Evolutionary conservation across 2,329 filamentous ascomycete species (phyloP).

Genomic region (Hypocreales sp.): DNA sequence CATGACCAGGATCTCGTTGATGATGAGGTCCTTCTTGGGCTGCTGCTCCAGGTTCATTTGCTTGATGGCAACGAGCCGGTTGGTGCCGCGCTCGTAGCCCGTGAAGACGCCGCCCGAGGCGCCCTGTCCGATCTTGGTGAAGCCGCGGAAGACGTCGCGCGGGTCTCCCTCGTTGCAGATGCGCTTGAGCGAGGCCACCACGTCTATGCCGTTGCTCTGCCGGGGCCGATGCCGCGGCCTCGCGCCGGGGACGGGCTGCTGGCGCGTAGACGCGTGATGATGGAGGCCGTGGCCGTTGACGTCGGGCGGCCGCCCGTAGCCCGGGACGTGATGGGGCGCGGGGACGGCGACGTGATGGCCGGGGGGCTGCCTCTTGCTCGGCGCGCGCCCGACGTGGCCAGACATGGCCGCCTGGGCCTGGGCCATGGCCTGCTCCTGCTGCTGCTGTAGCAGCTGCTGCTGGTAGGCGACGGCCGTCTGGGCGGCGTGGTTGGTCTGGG

Average conservation of each 20-base stretch:
- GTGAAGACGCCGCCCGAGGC: conserved; percentile 93
- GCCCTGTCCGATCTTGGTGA: conserved; percentile 94
- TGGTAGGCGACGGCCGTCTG: conserved; percentile 37
- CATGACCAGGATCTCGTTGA: conserved; percentile 99
- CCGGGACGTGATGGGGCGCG: conserved; percentile 9
- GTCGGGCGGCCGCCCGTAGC: conserved; percentile 14
- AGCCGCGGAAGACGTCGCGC: conserved; percentile 67
- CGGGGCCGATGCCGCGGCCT: conserved; percentile 64
- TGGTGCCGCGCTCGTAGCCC: conserved; percentile 69
- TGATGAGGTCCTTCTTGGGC: conserved; percentile 96
- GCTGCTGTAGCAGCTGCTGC: conserved; percentile 56
- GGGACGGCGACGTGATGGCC: conserved; percentile 9
- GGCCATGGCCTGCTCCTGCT: conserved; percentile 73
- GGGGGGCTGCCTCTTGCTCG: conserved; percentile 51
- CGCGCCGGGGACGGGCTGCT: conserved; percentile 31
- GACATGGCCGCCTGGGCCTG: conserved; percentile 65
- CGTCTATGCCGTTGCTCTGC: conserved; percentile 68
- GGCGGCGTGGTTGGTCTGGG: conserved; percentile 16
- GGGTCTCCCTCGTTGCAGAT: conserved; percentile 89
- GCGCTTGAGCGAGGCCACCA: conserved; percentile 66
- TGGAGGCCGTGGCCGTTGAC: conserved; percentile 11
- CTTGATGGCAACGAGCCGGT: conserved; percentile 91
- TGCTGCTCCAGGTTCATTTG: conserved; percentile 99
- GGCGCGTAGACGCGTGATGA: conserved; percentile 18
- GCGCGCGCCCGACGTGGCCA: conserved; percentile 53